phyloP scores from a whole-genome alignment of 768 basidiomycete species.

The Trametes punicea region DNA sequence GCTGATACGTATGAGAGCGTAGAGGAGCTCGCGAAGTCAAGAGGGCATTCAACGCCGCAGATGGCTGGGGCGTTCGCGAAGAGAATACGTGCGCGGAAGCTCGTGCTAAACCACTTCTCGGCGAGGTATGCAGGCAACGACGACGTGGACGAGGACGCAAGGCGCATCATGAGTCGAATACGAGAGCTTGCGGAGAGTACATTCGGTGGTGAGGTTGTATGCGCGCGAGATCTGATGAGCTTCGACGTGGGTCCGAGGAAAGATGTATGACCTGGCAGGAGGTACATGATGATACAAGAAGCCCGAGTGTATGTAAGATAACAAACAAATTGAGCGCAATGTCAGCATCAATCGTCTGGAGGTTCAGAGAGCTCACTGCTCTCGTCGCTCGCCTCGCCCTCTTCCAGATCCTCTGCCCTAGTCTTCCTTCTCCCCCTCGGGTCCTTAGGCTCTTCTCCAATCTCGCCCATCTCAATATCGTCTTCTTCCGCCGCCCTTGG shows the following conservation, averaged over 20 bases:
- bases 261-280: conserved; percentile 7
- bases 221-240: conserved; percentile 75
- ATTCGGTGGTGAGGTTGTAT: conserved; percentile 57
- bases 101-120: conserved; percentile 86
- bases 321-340: conserved; percentile 5
- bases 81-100: conserved; percentile 52
- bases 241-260: conserved; percentile 47
- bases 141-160: conserved; percentile 45
- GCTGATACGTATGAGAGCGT: conserved; percentile 60
- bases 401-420: conserved; percentile 70
- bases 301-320: conserved; percentile 8
- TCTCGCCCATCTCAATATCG: conserved; percentile 92
- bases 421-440: conserved; percentile 48
- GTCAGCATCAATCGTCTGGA: conserved; percentile 47
- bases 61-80: conserved; percentile 84
- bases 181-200: conserved; percentile 48
- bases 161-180: conserved; percentile 62
- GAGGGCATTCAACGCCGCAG: conserved; percentile 90
- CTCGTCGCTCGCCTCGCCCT: conserved; percentile 81
- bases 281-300: conserved; percentile 22
- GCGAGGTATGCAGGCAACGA: conserved; percentile 72
- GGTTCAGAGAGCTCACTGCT: conserved; percentile 77
- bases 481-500: conserved; percentile 56
- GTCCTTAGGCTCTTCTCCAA: conserved; percentile 66
- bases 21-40: conserved; percentile 59